phyloP scores from a whole-genome alignment of 1,284 basidiomycete species.

The Farysia itapuensis region DNA sequence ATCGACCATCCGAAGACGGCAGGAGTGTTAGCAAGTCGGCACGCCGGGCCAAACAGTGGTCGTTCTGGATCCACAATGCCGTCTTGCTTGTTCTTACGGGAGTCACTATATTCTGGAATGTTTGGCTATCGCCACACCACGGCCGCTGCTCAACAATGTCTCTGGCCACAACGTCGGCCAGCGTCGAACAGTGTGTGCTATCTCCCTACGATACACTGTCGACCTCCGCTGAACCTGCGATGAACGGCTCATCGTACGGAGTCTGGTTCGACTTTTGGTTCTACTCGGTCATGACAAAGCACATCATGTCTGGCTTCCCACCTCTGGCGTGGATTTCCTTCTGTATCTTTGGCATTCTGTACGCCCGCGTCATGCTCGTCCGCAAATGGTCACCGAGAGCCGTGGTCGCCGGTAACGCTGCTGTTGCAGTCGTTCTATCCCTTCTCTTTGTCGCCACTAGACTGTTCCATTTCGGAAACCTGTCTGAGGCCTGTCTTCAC shows the following conservation, averaged over 20 bases:
- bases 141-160: conserved; percentile 11
- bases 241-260: not conserved
- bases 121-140: conserved; percentile 28
- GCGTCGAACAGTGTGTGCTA: not conserved
- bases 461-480: conserved; percentile 42
- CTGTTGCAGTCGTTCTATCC: conserved; percentile 13
- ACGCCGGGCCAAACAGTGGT: not conserved
- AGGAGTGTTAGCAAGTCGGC: not conserved
- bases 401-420: conserved; percentile 7
- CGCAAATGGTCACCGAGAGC: conserved; percentile 5
- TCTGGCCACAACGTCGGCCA: not conserved
- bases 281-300: conserved; percentile 12
- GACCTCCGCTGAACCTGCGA: not conserved
- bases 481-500: conserved; percentile 35
- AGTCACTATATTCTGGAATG: conserved; percentile 33
- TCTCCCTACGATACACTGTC: not conserved
- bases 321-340: conserved; percentile 48
- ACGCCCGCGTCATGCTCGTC: conserved; percentile 34
- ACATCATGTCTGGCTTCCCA: conserved; percentile 42
- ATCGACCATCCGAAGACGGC: not conserved
- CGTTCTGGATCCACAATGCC: conserved; percentile 31
- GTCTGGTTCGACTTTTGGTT: conserved; percentile 40
- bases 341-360: conserved; percentile 43
- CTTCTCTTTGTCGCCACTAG: conserved; percentile 35
- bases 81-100: conserved; percentile 13